These are phyloP conservation scores for Didymella exigua DNA, from an alignment of 2,329 filamentous ascomycete genomes.

Conservation along the genomic window DNA sequence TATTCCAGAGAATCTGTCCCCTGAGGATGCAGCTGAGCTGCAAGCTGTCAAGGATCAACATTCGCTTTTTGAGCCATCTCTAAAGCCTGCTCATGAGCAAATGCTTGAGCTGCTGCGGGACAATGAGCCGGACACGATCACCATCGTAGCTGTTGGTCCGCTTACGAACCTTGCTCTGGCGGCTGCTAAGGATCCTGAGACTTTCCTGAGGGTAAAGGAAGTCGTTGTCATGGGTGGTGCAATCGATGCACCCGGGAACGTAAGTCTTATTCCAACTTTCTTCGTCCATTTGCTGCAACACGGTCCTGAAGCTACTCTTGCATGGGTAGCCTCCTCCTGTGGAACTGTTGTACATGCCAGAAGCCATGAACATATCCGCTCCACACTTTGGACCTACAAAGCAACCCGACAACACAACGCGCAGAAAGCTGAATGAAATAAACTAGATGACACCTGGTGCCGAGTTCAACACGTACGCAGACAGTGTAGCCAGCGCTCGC, in stretches of 20 bases:
- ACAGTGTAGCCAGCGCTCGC: conserved; percentile 59
- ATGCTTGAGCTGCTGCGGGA: conserved; percentile 86
- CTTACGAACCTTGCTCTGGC: conserved; percentile 93
- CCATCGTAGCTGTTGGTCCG: conserved; percentile 88
- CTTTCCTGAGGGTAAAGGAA: conserved; percentile 87
- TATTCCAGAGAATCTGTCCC: conserved; percentile 37
- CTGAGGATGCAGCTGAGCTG: conserved; percentile 43
- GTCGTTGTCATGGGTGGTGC: conserved; percentile 95
- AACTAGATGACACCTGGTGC: conserved; percentile 72
- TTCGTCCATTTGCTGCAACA: conserved; percentile 1
- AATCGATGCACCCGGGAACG: conserved; percentile 78
- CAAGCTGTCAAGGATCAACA: conserved; percentile 48
- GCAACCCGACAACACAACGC: conserved; percentile 43
- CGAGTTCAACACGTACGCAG: conserved; percentile 96
- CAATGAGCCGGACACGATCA: conserved; percentile 82
- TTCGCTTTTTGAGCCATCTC: conserved; percentile 74
- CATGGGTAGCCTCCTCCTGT: conserved; percentile 34
- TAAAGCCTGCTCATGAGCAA: conserved; percentile 75
- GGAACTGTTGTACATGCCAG: conserved; percentile 26
- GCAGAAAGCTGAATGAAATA: conserved; percentile 36
- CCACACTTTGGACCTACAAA: conserved; percentile 49
- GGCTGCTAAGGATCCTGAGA: conserved; percentile 84
- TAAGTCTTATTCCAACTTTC: conserved; percentile 32
- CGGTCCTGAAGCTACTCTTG: conserved; percentile 16
- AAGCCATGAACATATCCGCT: conserved; percentile 26